phyloP scores from a whole-genome alignment of 768 basidiomycete genomes.

The Boletus subparvulus region DNA sequence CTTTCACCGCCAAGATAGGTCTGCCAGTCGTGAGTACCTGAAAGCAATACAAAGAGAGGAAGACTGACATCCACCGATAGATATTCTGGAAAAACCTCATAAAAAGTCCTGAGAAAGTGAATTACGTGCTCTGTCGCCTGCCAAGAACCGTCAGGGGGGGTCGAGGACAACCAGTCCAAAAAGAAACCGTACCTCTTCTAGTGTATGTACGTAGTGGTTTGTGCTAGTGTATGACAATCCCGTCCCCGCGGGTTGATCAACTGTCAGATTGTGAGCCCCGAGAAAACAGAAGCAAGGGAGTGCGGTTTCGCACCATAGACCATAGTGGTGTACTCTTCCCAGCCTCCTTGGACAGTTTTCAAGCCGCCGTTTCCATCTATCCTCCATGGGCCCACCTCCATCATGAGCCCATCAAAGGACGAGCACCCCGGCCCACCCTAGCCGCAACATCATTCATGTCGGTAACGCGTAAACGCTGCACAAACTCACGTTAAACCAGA shows the following conservation, averaged over 20 bases:
- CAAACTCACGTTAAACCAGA: constrained; percentile 90
- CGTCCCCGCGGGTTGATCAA: constrained; percentile 97
- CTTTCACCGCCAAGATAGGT: constrained; percentile 96
- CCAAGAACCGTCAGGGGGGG: not conserved
- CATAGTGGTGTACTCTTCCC: constrained; percentile 97
- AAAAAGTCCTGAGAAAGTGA: constrained; percentile 85
- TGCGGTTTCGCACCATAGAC: constrained; percentile 70
- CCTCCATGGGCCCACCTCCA: constrained; percentile 96
- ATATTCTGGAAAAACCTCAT: constrained; percentile 89
- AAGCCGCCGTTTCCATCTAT: constrained; percentile 72
- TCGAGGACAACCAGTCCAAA: not conserved
- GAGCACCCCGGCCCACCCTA: constrained; percentile 98
- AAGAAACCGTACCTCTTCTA: constrained; percentile 54
- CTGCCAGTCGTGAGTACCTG: constrained; percentile 42
- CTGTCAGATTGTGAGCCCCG: constrained; percentile 41
- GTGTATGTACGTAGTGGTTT: constrained; percentile 78
- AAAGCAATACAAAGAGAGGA: not conserved
- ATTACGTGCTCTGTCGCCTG: constrained; percentile 79
- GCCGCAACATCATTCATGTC: not conserved
- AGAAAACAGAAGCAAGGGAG: not conserved
- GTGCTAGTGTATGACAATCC: constrained; percentile 90
- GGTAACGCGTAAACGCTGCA: not conserved
- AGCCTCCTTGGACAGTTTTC: constrained; percentile 78
- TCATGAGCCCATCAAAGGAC: constrained; percentile 95
- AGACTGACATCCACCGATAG: constrained; percentile 71